These are phyloP conservation scores for Neobulgaria alba DNA, from an alignment of 2,329 filamentous ascomycete genomes.

Conservation along the genomic window DNA sequence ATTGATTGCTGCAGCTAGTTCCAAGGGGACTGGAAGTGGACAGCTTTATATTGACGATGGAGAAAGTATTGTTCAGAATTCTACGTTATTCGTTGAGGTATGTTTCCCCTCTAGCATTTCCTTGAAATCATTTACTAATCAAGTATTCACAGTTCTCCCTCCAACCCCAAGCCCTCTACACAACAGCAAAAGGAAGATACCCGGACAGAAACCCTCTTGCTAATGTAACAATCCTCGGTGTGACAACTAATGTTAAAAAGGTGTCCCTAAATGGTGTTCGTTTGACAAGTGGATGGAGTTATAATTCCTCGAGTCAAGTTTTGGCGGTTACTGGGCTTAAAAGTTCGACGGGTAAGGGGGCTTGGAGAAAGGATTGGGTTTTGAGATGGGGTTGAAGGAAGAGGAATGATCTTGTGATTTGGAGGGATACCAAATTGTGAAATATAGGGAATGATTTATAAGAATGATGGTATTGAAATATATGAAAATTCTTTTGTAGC, in stretches of 20 bases:
- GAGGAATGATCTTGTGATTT: too few species aligned
- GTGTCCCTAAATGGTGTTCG: slow-evolving; percentile 44
- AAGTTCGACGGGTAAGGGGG: slow-evolving; percentile 40
- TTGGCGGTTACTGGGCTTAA: slow-evolving; percentile 44
- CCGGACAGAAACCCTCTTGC: slow-evolving; percentile 48
- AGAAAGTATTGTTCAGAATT: slow-evolving; percentile 50
- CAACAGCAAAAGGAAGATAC: slow-evolving; percentile 42
- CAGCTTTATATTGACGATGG: slow-evolving; percentile 68
- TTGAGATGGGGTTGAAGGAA: slow-evolving; percentile 41
- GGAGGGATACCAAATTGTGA: too few species aligned
- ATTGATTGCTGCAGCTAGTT: slow-evolving; percentile 52
- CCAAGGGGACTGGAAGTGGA: slow-evolving; percentile 47
- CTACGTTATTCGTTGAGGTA: slow-evolving; percentile 43
- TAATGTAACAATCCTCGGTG: slow-evolving; percentile 55
- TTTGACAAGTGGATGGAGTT: slow-evolving; percentile 38
- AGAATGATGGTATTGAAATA: too few species aligned
- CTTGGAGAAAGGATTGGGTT: slow-evolving; percentile 50
- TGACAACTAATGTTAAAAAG: slow-evolving; percentile 32
- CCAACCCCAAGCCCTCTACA: slow-evolving; percentile 37
- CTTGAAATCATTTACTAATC: slow-evolving; percentile 1
- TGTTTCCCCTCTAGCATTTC: slow-evolving; percentile 1
- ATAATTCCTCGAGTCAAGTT: slow-evolving; percentile 38
- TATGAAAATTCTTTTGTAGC: too few species aligned
- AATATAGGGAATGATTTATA: too few species aligned
- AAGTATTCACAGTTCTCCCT: slow-evolving; percentile 38